Percentiles rank a stretch among this genome's conserved stretches.
Evolutionary conservation across 345 rosid species (phyloP).

Genomic region (Orychophragmus violaceus): DNA sequence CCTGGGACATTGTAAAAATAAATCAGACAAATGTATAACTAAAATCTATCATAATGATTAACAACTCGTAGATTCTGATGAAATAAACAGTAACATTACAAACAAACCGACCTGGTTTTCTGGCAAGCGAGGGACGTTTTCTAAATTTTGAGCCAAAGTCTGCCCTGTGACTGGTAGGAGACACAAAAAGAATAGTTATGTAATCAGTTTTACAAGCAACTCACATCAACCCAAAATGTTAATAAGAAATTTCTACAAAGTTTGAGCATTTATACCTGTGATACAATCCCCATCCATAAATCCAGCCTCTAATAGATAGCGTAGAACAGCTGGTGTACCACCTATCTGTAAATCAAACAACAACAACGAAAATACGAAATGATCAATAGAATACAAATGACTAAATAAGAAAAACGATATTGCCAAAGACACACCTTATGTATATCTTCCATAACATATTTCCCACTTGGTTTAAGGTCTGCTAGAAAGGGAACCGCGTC

Average conservation of each 20-base stretch:
- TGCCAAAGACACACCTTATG: conserved; percentile 58
- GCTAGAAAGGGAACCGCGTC: conserved; percentile 89
- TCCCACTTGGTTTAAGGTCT: conserved; percentile 97
- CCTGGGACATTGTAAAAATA: conserved; percentile 37
- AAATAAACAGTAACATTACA: no score
- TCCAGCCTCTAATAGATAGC: conserved; percentile 58
- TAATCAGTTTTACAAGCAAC: no score
- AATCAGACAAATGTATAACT: not conserved
- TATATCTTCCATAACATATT: conserved; percentile 94
- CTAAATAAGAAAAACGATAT: not conserved
- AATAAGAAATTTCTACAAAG: not conserved
- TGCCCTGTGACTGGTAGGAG: conserved; percentile 72
- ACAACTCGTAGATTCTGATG: not conserved
- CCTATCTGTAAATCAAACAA: conserved; percentile 45
- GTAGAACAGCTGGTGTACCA: conserved; percentile 79
- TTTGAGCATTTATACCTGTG: conserved; percentile 70
- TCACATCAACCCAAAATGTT: conserved; percentile 5
- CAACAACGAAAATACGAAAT: conserved; percentile 8
- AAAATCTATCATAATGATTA: conserved; percentile 5
- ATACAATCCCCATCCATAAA: conserved; percentile 66
- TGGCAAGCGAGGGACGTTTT: conserved; percentile 55
- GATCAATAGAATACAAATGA: not conserved
- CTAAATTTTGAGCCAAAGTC: conserved; percentile 79
- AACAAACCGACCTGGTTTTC: conserved; percentile 64
- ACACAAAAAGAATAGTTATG: not conserved